Conservation (phyloP, 768 basidiomycete species). For the Termitomyces sp. region DNA sequence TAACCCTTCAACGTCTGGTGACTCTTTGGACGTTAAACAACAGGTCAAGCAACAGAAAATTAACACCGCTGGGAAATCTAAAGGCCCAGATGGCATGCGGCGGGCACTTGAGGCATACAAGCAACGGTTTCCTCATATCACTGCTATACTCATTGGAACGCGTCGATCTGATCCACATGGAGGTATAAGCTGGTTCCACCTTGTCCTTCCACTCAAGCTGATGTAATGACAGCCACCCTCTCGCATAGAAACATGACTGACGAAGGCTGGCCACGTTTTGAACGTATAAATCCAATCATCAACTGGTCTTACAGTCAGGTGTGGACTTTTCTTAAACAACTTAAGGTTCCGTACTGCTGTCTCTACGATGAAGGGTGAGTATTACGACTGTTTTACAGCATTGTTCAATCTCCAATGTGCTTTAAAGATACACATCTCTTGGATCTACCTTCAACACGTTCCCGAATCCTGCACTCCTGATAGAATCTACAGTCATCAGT, state of each 20-base stretch:
- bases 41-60: slow-evolving; percentile 19
- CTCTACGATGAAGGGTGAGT: slow-evolving; percentile 89
- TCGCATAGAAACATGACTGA: slow-evolving; percentile 78
- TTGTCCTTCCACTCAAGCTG: neutral
- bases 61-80: slow-evolving; percentile 40
- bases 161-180: slow-evolving; percentile 90
- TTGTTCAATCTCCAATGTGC: neutral
- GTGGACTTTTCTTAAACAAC: slow-evolving; percentile 76
- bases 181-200: slow-evolving; percentile 42
- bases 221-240: slow-evolving; percentile 49
- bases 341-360: slow-evolving; percentile 80
- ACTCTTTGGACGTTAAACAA: slow-evolving; percentile 17
- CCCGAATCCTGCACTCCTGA: slow-evolving; percentile 81
- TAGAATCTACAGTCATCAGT: slow-evolving; percentile 17
- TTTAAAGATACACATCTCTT: slow-evolving; percentile 89
- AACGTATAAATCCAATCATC: slow-evolving; percentile 92
- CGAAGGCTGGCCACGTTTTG: slow-evolving; percentile 81
- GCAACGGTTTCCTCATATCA: slow-evolving; percentile 54
- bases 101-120: slow-evolving; percentile 73
- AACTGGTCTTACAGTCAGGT: slow-evolving; percentile 91
- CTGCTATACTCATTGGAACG: slow-evolving; percentile 86
- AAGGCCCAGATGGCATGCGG: slow-evolving; percentile 72
- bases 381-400: neutral
- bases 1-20: slow-evolving; percentile 24
- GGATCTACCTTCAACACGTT: slow-evolving; percentile 94